Base-by-base conservation (phyloP, 202 grass and related monocot genomes). In the Setaria viridis region DNA sequence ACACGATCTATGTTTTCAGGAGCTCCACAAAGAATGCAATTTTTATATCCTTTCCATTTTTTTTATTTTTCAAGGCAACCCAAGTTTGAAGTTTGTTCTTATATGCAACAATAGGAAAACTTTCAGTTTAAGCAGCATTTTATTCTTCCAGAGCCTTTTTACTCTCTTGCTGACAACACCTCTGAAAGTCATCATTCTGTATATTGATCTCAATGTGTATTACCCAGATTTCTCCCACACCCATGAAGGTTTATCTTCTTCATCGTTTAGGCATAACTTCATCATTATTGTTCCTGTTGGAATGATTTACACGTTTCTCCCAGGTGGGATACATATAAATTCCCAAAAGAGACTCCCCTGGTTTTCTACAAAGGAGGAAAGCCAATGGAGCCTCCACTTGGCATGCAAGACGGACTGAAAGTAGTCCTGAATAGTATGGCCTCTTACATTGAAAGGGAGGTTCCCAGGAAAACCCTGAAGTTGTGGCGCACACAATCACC, bases 251-350 rank as follows among this genome's bases (percentile, higher is more conserved):
- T 15, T 64, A 64, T 64, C n/a, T 62, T 59, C 57, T 25, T 62
- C 4, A 5, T 14, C 11, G 12, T 64, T 33, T 34, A 2, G 29
- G 11, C 12, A 3, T 64, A 64, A 64, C 12, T 32, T 64, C 60
- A 58, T 58, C 7, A 76, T 76, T 57, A 41, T 35, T 57, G 19
- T 69, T 77, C 67, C 34, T 20, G 1, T 32, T 80, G 42, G 69
- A 71, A 77, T 83, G 2, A 20, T 87, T 62, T 74, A 37, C n/a
- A 25, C 9, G 10, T n/a, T 84, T 80, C 5, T 57, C 43, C 62
- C 68, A 99, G 97, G 97, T 99, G 93, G 93, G 85, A 92, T 45
- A 60, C 58, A 6, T 92, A 99, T 94, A 99, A 99, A 81, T 99
- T 99, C 60, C 93, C 92, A 34, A 81, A 90, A 70, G 92, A 93